Evolutionary conservation across 768 basidiomycete species (phyloP).

Genomic region (Phylloporus arenicola): DNA sequence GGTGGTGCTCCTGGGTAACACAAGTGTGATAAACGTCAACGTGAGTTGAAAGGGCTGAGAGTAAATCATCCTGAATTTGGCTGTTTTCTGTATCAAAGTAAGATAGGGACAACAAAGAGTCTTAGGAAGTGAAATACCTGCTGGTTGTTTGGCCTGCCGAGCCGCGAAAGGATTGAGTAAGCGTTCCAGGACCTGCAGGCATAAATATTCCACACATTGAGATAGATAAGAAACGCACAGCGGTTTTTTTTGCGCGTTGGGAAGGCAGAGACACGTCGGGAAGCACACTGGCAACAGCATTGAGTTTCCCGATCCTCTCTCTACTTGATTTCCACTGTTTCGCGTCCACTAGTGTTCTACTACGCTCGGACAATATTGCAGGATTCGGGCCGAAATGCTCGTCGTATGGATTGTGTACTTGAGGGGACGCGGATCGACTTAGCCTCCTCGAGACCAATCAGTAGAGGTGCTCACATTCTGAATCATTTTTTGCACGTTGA

Average conservation of each 20-base stretch:
- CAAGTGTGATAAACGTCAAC: slow-evolving; percentile 75
- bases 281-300: slow-evolving; percentile 40
- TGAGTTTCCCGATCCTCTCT: slow-evolving; percentile 49
- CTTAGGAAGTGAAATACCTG: slow-evolving; percentile 35
- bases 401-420: slow-evolving; percentile 52
- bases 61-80: slow-evolving; percentile 59
- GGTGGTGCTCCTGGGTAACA: slow-evolving; percentile 58
- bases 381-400: slow-evolving; percentile 67
- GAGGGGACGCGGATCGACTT: slow-evolving; percentile 1
- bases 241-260: slow-evolving; percentile 19
- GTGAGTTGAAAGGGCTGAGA: slow-evolving; percentile 61
- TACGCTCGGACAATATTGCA: slow-evolving; percentile 42
- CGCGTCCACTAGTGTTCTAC: slow-evolving; percentile 49
- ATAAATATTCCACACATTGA: not conserved
- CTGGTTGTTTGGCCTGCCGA: slow-evolving; percentile 48
- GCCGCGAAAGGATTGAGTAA: slow-evolving; percentile 51
- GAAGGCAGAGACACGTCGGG: slow-evolving; percentile 37
- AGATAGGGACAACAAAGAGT: not conserved
- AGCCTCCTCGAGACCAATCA: not conserved
- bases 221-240: slow-evolving; percentile 15
- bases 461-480: slow-evolving; percentile 8
- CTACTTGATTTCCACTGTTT: slow-evolving; percentile 51
- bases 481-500: slow-evolving; percentile 29
- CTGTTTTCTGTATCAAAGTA: slow-evolving; percentile 36
- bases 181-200: slow-evolving; percentile 48